These are phyloP conservation scores for Aotearoamyces nothofagi DNA, from an alignment of 2,329 filamentous ascomycete species.

Conservation along the genomic window DNA sequence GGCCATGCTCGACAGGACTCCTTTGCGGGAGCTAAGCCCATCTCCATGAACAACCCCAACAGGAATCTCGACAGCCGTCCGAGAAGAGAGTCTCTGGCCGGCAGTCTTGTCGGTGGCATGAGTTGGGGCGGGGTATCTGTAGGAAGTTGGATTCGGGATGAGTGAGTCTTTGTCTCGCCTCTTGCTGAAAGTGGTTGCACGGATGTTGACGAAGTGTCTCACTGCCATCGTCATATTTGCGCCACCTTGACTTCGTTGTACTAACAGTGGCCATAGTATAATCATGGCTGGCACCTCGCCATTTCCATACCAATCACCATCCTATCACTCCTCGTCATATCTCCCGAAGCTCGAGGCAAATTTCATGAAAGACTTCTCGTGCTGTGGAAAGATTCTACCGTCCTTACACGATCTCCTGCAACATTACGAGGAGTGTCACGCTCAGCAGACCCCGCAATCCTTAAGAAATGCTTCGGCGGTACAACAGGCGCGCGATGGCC, in stretches of 20 bases:
- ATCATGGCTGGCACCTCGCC: slow-evolving; percentile 96
- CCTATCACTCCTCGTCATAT: slow-evolving; percentile 92
- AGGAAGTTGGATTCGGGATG: slow-evolving; percentile 92
- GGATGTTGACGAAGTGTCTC: too few relatives aligned
- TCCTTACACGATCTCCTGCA: slow-evolving; percentile 90
- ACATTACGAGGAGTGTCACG: slow-evolving; percentile 93
- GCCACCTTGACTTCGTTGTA: background rate
- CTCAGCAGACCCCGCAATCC: slow-evolving; percentile 43
- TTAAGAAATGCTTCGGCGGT: slow-evolving; percentile 21
- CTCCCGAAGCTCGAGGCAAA: slow-evolving; percentile 91
- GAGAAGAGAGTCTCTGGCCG: slow-evolving; percentile 46
- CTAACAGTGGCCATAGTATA: slow-evolving; percentile 43
- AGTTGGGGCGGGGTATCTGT: slow-evolving; percentile 96
- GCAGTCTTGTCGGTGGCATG: slow-evolving; percentile 65
- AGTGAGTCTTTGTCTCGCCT: slow-evolving; percentile 68
- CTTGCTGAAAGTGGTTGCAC: too few relatives aligned
- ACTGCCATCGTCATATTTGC: too few relatives aligned
- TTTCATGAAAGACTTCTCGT: slow-evolving; percentile 95
- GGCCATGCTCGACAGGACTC: slow-evolving; percentile 46
- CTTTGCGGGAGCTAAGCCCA: slow-evolving; percentile 50
- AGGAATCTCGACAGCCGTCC: slow-evolving; percentile 40
- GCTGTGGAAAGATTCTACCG: slow-evolving; percentile 78
- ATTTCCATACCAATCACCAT: slow-evolving; percentile 78
- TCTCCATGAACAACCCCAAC: slow-evolving; percentile 49
- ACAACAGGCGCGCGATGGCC: slow-evolving; percentile 27